Percentiles rank a stretch among this genome's conserved stretches.
Conservation (phyloP, 805 yeast species). For the Ogataea henricii region DNA sequence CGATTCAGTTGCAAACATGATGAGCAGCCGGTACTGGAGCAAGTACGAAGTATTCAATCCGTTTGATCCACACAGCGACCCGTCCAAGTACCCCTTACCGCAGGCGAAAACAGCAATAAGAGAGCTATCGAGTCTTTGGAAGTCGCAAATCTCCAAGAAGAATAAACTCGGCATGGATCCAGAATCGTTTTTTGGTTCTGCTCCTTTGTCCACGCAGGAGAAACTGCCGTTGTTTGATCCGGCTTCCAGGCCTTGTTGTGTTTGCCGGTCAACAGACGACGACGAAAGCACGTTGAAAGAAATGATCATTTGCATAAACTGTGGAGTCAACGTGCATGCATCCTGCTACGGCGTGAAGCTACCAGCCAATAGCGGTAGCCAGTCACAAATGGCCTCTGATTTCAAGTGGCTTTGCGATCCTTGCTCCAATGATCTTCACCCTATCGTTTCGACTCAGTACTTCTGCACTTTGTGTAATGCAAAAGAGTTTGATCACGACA, state of each 20-base stretch:
- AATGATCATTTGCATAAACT: conserved; percentile 57
- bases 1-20: conserved; percentile 6
- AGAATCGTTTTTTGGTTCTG: background rate
- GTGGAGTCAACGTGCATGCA: conserved; percentile 72
- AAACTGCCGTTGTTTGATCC: conserved; percentile 27
- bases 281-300: conserved; percentile 36
- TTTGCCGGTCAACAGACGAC: conserved; percentile 44
- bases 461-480: conserved; percentile 67
- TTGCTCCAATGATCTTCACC: conserved; percentile 70
- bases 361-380: conserved; percentile 10
- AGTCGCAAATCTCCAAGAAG: conserved; percentile 17
- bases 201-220: conserved; percentile 3
- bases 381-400: conserved; percentile 13
- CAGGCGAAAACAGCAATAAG: conserved; percentile 26
- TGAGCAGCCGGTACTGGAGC: conserved; percentile 28
- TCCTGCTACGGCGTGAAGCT: conserved; percentile 62
- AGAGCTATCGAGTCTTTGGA: conserved; percentile 26
- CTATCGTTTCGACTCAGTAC: conserved; percentile 56
- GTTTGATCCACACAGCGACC: conserved; percentile 13
- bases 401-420: conserved; percentile 79
- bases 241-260: conserved; percentile 49
- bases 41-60: conserved; percentile 30
- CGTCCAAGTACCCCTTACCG: conserved; percentile 17
- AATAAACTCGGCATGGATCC: conserved; percentile 13
- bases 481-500: conserved; percentile 50